phyloP scores from a whole-genome alignment of 2,329 filamentous ascomycete genomes.

The Colletotrichum noveboracense region DNA sequence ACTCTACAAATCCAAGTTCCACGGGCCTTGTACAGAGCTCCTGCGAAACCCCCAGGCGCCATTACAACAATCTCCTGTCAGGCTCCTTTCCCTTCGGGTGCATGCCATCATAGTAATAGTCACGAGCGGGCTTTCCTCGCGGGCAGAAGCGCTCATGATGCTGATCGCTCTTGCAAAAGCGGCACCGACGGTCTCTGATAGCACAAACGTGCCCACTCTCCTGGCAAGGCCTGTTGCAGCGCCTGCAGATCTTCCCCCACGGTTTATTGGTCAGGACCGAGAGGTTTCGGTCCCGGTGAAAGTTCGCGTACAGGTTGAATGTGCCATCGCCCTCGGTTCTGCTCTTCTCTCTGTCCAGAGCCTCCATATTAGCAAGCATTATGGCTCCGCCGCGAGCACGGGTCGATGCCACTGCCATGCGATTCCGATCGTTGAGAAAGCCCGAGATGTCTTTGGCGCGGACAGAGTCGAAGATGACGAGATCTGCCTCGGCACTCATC shows the following conservation, averaged over 20 bases:
- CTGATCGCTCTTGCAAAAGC: not conserved
- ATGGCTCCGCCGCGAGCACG: not conserved
- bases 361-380: not conserved
- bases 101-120: not conserved
- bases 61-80: not conserved
- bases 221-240: not conserved
- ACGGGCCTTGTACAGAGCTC: not conserved
- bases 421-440: not conserved
- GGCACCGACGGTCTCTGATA: not conserved
- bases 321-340: not conserved
- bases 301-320: not conserved
- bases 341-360: not conserved
- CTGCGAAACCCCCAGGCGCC: not conserved
- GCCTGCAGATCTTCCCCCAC: not conserved
- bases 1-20: not conserved
- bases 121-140: not conserved
- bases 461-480: slow-evolving; percentile 4
- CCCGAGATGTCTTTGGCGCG: not conserved
- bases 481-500: slow-evolving; percentile 7
- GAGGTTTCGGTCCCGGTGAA: not conserved
- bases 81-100: not conserved
- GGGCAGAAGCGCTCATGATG: not conserved
- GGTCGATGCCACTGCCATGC: slow-evolving; percentile 2
- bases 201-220: not conserved
- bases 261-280: not conserved